A percentile compares a stretch with the other conserved stretches of the same genome.
These are phyloP conservation scores for Penicillium sp. DNA, from an alignment of 2,329 filamentous ascomycete species.

Conservation along the genomic window DNA sequence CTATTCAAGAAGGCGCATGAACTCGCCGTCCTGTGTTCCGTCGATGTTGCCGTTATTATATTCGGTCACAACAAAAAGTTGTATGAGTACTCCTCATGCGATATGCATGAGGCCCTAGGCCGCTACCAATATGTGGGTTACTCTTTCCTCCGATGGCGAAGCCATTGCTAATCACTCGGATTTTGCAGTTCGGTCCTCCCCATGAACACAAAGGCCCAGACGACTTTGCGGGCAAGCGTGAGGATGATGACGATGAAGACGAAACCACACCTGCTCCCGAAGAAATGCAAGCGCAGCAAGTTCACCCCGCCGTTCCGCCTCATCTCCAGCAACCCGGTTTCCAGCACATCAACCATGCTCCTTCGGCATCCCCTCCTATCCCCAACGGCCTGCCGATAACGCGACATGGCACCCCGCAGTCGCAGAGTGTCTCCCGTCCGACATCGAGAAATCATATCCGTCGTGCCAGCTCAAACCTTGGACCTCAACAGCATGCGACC, in stretches of 20 bases:
- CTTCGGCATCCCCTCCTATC: conserved; percentile 85
- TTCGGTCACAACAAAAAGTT: conserved; percentile 99
- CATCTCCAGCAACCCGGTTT: conserved; percentile 69
- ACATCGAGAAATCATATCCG: conserved; percentile 77
- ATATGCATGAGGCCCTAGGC: conserved; percentile 86
- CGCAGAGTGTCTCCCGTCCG: conserved; percentile 70
- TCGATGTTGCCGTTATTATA: conserved; percentile 97
- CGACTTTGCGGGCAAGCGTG: conserved; percentile 79
- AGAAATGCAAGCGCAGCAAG: conserved; percentile 55
- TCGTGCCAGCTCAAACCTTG: conserved; percentile 70
- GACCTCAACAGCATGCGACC: conserved; percentile 61
- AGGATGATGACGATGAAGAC: conserved; percentile 75
- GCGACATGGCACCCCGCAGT: conserved; percentile 78
- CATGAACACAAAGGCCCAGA: conserved; percentile 95
- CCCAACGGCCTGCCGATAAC: conserved; percentile 70
- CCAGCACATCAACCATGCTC: conserved; percentile 77
- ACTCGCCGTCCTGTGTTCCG: conserved; percentile 93
- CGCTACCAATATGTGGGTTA: conserved; percentile 84
- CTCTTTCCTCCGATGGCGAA: conserved; percentile 3
- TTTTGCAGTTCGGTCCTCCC: conserved; percentile 73
- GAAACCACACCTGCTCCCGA: conserved; percentile 70
- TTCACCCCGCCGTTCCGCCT: conserved; percentile 62
- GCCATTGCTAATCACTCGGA: conserved; percentile 5
- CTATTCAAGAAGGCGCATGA: conserved; percentile 99
- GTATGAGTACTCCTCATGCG: conserved; percentile 92